These are phyloP conservation scores for Trametes villosa DNA, from an alignment of 768 basidiomycete species.

Conservation along the genomic window DNA sequence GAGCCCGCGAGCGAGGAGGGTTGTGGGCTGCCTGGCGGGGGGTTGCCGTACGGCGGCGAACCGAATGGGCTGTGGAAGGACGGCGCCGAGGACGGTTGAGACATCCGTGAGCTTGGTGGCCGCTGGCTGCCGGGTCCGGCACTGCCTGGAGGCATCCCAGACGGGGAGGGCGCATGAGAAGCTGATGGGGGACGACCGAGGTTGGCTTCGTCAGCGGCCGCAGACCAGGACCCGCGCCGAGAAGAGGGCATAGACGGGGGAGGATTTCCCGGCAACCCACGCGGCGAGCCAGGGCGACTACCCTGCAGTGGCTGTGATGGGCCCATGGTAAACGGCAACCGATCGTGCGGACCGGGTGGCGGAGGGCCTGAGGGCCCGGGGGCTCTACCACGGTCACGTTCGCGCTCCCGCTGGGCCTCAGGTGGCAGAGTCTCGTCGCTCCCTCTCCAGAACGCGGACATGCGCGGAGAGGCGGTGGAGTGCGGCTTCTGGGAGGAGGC, in stretches of 20 bases:
- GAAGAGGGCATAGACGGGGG: constrained; percentile 29
- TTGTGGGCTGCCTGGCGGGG: constrained; percentile 6
- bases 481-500: constrained; percentile 17
- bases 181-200: constrained; percentile 26
- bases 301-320: constrained; percentile 26
- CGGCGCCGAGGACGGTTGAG: constrained; percentile 13
- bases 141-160: constrained; percentile 5
- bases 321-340: constrained; percentile 35
- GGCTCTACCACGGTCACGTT: constrained; percentile 30
- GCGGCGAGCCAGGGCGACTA: constrained; percentile 26
- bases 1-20: constrained; percentile 8
- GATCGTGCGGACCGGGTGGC: constrained; percentile 33
- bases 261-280: constrained; percentile 13
- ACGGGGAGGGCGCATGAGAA: constrained; percentile 13
- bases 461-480: constrained; percentile 8
- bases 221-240: constrained; percentile 29
- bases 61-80: constrained; percentile 18
- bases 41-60: constrained; percentile 19
- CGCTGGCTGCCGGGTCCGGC: constrained; percentile 12
- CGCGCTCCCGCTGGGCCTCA: constrained; percentile 20
- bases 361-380: constrained; percentile 26
- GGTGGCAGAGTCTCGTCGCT: constrained; percentile 25
- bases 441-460: constrained; percentile 28
- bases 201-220: constrained; percentile 19
- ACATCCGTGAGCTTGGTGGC: constrained; percentile 7